A percentile compares a stretch with the other conserved stretches of the same genome.
Evolutionary conservation across 768 basidiomycete species (phyloP).

Genomic region (Lepiota subincarnata): DNA sequence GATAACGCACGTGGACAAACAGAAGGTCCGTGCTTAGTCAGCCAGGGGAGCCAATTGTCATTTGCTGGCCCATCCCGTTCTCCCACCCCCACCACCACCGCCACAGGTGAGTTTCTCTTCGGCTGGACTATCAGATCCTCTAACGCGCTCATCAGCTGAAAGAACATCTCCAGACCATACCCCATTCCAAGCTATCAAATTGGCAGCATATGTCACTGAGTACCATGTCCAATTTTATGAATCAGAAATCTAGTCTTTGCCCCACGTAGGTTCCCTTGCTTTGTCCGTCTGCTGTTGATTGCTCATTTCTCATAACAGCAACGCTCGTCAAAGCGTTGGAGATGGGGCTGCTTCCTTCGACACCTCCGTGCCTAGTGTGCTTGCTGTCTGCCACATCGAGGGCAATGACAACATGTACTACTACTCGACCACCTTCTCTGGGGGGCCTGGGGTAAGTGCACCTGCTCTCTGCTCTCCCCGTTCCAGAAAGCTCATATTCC

Average conservation of each 20-base stretch:
- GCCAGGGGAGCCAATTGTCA: background rate
- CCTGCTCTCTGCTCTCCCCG: background rate
- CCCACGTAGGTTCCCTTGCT: slow-evolving; percentile 63
- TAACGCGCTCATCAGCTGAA: slow-evolving; percentile 6
- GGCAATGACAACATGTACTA: slow-evolving; percentile 83
- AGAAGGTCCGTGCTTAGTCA: slow-evolving; percentile 22
- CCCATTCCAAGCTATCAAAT: slow-evolving; percentile 53
- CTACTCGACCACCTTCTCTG: slow-evolving; percentile 91
- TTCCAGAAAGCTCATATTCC: background rate
- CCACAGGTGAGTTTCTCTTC: slow-evolving; percentile 9
- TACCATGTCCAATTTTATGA: slow-evolving; percentile 65
- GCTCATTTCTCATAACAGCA: slow-evolving; percentile 46
- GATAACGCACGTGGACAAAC: slow-evolving; percentile 5
- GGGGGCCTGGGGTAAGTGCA: slow-evolving; percentile 77
- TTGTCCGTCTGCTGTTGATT: slow-evolving; percentile 14
- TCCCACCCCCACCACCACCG: slow-evolving; percentile 15
- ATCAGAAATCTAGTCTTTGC: slow-evolving; percentile 89
- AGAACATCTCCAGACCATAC: slow-evolving; percentile 8
- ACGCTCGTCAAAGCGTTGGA: slow-evolving; percentile 95
- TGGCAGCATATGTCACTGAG: slow-evolving; percentile 82
- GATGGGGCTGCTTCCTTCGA: slow-evolving; percentile 89
- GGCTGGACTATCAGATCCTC: slow-evolving; percentile 8
- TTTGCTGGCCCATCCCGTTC: slow-evolving; percentile 15
- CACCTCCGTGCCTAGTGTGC: slow-evolving; percentile 65
- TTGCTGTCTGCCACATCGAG: slow-evolving; percentile 82